Conservation (phyloP, 306 rosid genomes). For the Quercus robur region DNA sequence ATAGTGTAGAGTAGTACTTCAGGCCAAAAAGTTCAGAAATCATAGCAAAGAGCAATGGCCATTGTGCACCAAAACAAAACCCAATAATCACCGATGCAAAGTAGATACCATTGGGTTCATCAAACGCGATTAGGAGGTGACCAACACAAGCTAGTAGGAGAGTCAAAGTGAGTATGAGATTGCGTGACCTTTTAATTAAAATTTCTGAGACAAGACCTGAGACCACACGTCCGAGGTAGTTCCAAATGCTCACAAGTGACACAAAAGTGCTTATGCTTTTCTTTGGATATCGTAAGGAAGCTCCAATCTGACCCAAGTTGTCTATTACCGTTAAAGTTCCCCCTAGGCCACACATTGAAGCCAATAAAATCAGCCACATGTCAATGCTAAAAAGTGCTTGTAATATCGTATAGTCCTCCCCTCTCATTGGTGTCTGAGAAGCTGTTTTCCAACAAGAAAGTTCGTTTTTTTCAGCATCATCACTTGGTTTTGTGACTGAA, state of each 20-base stretch:
- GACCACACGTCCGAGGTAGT: slow-evolving; percentile 45
- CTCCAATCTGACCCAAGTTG: slow-evolving; percentile 49
- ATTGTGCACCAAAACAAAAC: slow-evolving; percentile 32
- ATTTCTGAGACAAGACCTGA: slow-evolving; percentile 44
- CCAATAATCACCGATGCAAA: slow-evolving; percentile 31
- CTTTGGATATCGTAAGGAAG: slow-evolving; percentile 32
- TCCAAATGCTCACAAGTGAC: slow-evolving; percentile 53
- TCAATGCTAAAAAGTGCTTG: slow-evolving; percentile 55
- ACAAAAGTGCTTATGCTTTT: slow-evolving; percentile 43
- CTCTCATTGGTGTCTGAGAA: slow-evolving; percentile 39
- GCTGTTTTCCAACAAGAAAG: slow-evolving; percentile 42
- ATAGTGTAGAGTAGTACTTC: slow-evolving; percentile 32
- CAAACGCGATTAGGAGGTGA: slow-evolving; percentile 49
- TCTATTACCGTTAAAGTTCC: slow-evolving; percentile 52
- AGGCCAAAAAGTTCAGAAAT: slow-evolving; percentile 44
- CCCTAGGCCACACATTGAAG: slow-evolving; percentile 49
- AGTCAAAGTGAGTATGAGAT: slow-evolving; percentile 40
- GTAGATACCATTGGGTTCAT: slow-evolving; percentile 37
- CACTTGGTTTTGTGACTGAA: background rate
- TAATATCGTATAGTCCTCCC: slow-evolving; percentile 51
- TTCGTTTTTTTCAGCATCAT: background rate
- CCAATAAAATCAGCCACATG: slow-evolving; percentile 41
- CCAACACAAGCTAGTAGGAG: slow-evolving; percentile 46
- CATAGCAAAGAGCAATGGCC: slow-evolving; percentile 28
- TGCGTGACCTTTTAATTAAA: slow-evolving; percentile 37